Evolutionary conservation across 768 basidiomycete species (phyloP).

Genomic region (Xerocomus brunneocitrinus): DNA sequence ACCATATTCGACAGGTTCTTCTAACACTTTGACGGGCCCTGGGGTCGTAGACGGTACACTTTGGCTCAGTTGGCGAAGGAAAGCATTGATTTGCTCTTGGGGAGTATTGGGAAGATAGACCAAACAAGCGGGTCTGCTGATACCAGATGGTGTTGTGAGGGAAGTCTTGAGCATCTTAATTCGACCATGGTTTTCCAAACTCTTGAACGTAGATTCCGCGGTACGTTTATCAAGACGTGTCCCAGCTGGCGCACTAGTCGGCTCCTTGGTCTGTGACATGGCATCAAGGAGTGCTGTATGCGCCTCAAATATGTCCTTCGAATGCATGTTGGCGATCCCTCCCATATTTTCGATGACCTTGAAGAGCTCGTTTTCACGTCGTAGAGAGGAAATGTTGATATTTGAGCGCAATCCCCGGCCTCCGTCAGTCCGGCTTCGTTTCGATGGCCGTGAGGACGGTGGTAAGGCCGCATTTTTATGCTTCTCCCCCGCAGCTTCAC

Average conservation of each 20-base stretch:
- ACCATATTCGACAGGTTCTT: constrained; percentile 54
- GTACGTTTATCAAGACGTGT: constrained; percentile 74
- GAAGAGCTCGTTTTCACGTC: constrained; percentile 76
- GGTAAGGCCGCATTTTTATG: constrained; percentile 7
- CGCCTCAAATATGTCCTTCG: constrained; percentile 65
- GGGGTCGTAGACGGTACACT: constrained; percentile 24
- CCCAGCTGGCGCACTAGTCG: constrained; percentile 65
- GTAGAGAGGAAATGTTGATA: constrained; percentile 70
- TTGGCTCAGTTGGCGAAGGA: constrained; percentile 52
- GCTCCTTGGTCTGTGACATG: constrained; percentile 55
- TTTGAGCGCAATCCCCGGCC: constrained; percentile 28
- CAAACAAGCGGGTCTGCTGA: constrained; percentile 54
- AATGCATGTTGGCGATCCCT: constrained; percentile 62
- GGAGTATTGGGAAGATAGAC: constrained; percentile 59
- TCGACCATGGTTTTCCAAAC: constrained; percentile 59
- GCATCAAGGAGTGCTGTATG: constrained; percentile 60
- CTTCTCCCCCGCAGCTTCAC: constrained; percentile 9
- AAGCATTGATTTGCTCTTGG: constrained; percentile 51
- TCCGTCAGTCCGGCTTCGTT: constrained; percentile 17
- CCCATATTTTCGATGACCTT: constrained; percentile 61
- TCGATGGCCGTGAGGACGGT: constrained; percentile 15
- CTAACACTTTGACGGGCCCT: constrained; percentile 45
- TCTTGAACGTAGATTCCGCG: constrained; percentile 52
- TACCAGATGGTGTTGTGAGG: constrained; percentile 54
- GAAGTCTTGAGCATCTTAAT: constrained; percentile 69